Conservation (phyloP, 805 yeast genomes). For the Kregervanrija delftensis region DNA sequence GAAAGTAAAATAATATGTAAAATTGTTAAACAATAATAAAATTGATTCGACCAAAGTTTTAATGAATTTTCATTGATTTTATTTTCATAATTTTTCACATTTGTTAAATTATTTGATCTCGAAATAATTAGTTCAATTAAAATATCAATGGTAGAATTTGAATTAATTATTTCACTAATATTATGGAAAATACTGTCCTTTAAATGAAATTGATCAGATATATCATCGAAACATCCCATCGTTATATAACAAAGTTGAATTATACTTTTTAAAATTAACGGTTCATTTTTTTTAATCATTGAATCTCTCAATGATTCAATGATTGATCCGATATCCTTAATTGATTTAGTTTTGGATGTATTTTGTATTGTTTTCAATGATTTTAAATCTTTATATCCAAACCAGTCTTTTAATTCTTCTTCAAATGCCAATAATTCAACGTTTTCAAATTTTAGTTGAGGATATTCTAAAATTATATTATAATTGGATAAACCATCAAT, state of each 20-base stretch:
- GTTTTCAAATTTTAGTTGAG: slow-evolving; percentile 38
- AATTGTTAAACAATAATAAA: slow-evolving; percentile 25
- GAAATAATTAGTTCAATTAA: slow-evolving; percentile 5
- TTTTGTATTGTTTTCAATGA: slow-evolving; percentile 13
- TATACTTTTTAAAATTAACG: slow-evolving; percentile 1
- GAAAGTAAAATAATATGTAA: slow-evolving; percentile 17
- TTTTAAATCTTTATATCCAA: slow-evolving; percentile 25
- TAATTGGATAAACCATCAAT: slow-evolving; percentile 28
- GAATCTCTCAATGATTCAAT: no score
- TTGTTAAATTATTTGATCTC: slow-evolving; percentile 14
- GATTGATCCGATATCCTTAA: no score
- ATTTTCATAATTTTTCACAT: slow-evolving; percentile 15
- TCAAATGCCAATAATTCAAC: slow-evolving; percentile 29
- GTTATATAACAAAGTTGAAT: slow-evolving; percentile 5
- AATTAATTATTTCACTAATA: slow-evolving; percentile 14
- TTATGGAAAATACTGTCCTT: slow-evolving; percentile 19
- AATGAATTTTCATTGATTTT: slow-evolving; percentile 5
- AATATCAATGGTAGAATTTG: slow-evolving; percentile 8
- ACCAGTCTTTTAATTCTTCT: slow-evolving; percentile 37
- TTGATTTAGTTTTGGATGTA: not conserved
- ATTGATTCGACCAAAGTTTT: slow-evolving; percentile 18
- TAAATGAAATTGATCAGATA: slow-evolving; percentile 14
- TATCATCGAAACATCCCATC: slow-evolving; percentile 9
- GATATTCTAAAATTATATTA: slow-evolving; percentile 30
- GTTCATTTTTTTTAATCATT: not conserved